phyloP scores from a whole-genome alignment of 2,329 filamentous ascomycete species.

The Lasiodiplodia hormozganensis region DNA sequence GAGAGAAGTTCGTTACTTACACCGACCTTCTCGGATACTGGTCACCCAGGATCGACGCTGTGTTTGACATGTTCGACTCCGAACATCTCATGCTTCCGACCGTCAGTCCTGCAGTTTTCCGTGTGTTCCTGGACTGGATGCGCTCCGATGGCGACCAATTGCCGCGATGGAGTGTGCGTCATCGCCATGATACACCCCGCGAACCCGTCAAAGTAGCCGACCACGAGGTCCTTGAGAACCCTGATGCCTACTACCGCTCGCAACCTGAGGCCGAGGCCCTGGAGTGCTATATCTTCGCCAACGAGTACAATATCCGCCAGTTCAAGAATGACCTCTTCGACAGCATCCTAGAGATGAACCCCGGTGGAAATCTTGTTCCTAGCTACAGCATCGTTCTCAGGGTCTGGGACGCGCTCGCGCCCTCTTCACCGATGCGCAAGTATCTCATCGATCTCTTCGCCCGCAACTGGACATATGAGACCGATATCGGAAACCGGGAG shows the following conservation, averaged over 20 bases:
- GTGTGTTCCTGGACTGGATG: conserved; percentile 22
- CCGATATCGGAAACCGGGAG: conserved; percentile 3
- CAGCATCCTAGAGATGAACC: conserved; percentile 10
- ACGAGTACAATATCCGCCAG: conserved; percentile 1
- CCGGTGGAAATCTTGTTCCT: background rate
- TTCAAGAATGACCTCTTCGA: conserved; percentile 26
- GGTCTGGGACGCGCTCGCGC: background rate
- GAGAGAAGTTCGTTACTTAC: background rate
- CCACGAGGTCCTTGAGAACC: background rate
- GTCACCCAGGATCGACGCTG: background rate
- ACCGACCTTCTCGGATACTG: background rate
- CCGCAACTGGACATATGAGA: conserved; percentile 2
- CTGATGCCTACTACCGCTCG: background rate
- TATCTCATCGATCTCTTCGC: conserved; percentile 15
- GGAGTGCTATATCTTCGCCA: conserved; percentile 23
- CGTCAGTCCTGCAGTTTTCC: background rate
- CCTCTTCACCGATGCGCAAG: background rate
- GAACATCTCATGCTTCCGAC: background rate
- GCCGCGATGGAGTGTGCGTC: background rate
- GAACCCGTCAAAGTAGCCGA: background rate
- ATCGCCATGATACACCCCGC: background rate
- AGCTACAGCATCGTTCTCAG: conserved; percentile 16
- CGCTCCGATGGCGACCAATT: background rate
- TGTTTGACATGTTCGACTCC: background rate
- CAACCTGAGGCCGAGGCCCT: conserved; percentile 9